Base-by-base conservation (phyloP, 2,329 filamentous ascomycete genomes). In the Chrysoporthe cubensis region DNA sequence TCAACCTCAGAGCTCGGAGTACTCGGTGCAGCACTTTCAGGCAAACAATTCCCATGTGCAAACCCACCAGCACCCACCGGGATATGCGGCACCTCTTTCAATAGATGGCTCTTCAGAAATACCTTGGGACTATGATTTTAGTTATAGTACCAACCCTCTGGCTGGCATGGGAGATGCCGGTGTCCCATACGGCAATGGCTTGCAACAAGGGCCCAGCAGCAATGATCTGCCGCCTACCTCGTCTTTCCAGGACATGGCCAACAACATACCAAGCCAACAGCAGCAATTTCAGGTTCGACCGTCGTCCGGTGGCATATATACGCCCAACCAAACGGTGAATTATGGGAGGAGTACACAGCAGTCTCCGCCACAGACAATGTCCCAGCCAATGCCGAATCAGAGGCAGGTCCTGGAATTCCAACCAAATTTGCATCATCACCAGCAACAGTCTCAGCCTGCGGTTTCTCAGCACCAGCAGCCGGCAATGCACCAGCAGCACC, bases 401-500 rank as follows among this genome's bases (percentile, higher is more conserved):
- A 63, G 68, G 40, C 68, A 66, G 56, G 32, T 61, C 11, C 61
- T 68, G 66, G 68, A 64, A 26, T 70, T 67, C n/a, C 52, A 65
- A 16, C 71, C 69, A 32, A 71, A 71, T 65, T 60, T 67, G 1
- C 70, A 78, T 16, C 74, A 75, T 14, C 70, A 66, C 21, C 66
- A 63, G 37, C 66, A 68, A 11, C 66, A 68, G 14, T 11, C 34
- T 43, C 70, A 70, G 26, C 71, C 71, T 66, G 65, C 50, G 13
- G 64, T 66, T 0, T 69, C 77, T 18, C 73, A 75, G 26, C 69
- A 64, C 13, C 64, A 59, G 32, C 57, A 65, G 34, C 70, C 71
- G 65, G 64, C 50, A 11, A 63, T 66, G 1, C 70, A 76, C 14
- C 73, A 75, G 16, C 71, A 72, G 44, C 73, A 76, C 26, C 75